phyloP scores from a whole-genome alignment of 106 monocot species.

The Apostasia ramifera region DNA sequence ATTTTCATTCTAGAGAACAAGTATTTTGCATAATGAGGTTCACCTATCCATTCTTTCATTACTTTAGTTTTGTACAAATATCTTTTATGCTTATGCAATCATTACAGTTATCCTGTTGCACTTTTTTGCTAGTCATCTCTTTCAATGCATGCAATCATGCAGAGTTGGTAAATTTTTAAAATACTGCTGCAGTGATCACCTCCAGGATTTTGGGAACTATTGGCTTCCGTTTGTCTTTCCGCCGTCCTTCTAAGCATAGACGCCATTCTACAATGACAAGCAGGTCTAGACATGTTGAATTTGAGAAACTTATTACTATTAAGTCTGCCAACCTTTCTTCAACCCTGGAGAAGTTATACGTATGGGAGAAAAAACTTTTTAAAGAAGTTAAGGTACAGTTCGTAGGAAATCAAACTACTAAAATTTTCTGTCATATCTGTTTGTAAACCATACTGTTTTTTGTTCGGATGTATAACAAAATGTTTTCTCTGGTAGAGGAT shows the following conservation, averaged over 20 bases:
- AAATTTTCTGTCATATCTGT: no score
- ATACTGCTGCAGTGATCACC: slow-evolving; percentile 41
- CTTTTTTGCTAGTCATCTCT: background rate
- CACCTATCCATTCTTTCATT: no score
- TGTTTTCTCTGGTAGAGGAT: no score
- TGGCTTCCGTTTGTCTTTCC: slow-evolving; percentile 19
- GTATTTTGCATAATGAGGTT: no score
- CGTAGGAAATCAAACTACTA: no score
- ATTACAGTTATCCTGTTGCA: no score
- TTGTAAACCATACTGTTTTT: no score
- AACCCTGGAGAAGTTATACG: slow-evolving; percentile 63
- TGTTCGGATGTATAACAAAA: no score
- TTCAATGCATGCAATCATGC: background rate
- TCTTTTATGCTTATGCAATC: no score
- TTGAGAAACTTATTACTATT: slow-evolving; percentile 11
- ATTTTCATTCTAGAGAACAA: no score
- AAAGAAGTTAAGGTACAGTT: slow-evolving; percentile 52
- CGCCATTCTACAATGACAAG: slow-evolving; percentile 13
- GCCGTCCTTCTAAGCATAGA: slow-evolving; percentile 17
- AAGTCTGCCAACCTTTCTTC: slow-evolving; percentile 42
- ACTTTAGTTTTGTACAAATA: no score
- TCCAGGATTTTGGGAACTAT: slow-evolving; percentile 45
- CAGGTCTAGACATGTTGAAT: slow-evolving; percentile 7
- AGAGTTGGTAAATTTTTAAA: slow-evolving; percentile 13
- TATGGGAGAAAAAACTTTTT: slow-evolving; percentile 88